phyloP scores from a whole-genome alignment of 2,329 filamentous ascomycete genomes.

The Cercospora zeina region DNA sequence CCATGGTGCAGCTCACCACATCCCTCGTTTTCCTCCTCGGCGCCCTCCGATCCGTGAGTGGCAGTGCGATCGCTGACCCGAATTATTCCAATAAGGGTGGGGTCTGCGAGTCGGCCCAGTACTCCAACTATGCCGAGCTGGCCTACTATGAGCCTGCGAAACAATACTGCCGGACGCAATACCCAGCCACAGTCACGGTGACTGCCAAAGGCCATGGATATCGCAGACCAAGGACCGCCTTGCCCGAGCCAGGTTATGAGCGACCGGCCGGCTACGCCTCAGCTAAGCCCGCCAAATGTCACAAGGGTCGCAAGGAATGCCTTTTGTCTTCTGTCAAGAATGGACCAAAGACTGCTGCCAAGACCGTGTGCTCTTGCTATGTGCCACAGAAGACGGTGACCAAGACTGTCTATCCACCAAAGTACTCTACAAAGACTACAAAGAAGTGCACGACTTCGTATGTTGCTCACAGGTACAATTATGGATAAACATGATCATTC shows the following conservation, averaged over 20 bases:
- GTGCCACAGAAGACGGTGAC: constrained; percentile 2
- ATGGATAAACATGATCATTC: neutral
- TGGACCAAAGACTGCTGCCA: neutral
- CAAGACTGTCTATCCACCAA: constrained; percentile 1
- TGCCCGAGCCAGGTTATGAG: neutral
- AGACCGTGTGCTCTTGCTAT: neutral
- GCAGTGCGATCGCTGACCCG: constrained; percentile 2
- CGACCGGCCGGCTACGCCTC: neutral
- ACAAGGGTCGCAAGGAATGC: neutral
- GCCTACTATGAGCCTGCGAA: constrained; percentile 4
- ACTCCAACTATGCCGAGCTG: constrained; percentile 3
- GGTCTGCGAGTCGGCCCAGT: constrained; percentile 6
- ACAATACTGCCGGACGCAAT: constrained; percentile 5
- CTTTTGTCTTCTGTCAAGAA: constrained; percentile 1
- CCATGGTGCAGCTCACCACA: neutral
- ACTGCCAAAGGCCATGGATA: constrained; percentile 3
- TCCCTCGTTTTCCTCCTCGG: constrained; percentile 1
- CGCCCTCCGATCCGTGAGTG: neutral
- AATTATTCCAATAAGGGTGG: neutral
- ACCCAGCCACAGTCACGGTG: neutral
- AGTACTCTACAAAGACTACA: neutral
- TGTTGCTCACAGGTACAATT: neutral
- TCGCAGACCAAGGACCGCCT: neutral
- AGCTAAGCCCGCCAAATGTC: neutral
- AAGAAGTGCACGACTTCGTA: neutral